These are phyloP conservation scores for Tritrichomonas foetus DNA, from an alignment of 208 protist genomes.

Conservation along the genomic window DNA sequence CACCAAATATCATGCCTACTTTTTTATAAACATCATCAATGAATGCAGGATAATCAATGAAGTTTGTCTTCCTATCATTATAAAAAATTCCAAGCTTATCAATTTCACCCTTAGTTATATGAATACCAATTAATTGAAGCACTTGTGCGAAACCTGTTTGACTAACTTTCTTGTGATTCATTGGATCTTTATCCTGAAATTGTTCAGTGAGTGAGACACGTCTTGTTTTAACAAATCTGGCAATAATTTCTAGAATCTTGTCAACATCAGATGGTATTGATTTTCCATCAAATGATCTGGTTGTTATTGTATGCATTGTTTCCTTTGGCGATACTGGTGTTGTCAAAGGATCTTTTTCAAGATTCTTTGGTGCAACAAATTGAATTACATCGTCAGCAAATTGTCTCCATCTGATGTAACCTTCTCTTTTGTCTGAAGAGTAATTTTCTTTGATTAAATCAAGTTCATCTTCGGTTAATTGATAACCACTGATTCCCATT, in stretches of 20 bases:
- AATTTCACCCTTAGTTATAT: conserved; percentile 1
- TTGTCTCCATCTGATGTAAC: background rate
- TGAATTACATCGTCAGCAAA: background rate
- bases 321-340: background rate
- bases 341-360: background rate
- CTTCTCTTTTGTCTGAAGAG: background rate
- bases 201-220: background rate
- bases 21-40: background rate
- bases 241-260: background rate
- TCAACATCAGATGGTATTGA: background rate
- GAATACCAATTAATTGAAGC: background rate
- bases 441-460: background rate
- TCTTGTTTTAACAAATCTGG: background rate
- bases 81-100: background rate
- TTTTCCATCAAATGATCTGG: background rate
- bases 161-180: background rate
- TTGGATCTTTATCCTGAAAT: conserved; percentile 26
- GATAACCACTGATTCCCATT: background rate
- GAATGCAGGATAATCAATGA: background rate
- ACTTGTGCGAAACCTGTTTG: background rate
- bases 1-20: background rate
- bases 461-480: background rate
- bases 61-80: background rate
- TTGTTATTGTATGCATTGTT: background rate
- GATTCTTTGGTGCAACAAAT: background rate